phyloP scores from a whole-genome alignment of 2,329 filamentous ascomycete species.

The Fusarium paranaense region DNA sequence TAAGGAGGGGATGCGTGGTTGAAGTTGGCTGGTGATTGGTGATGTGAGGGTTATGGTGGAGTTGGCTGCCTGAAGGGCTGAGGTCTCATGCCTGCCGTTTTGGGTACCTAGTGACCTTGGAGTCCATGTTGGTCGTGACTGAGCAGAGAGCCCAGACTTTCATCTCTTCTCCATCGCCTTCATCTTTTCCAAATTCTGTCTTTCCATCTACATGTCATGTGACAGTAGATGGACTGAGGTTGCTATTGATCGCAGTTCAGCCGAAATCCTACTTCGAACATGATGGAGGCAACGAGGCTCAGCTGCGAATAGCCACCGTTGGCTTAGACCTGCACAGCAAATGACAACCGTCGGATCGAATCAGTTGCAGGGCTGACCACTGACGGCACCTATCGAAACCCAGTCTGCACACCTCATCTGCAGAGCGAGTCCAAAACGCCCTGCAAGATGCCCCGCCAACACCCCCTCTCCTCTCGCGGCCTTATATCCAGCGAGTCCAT shows the following conservation, averaged over 20 bases:
- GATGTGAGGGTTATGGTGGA: neutral
- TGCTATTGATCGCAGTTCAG: too few relatives aligned
- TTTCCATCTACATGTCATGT: neutral
- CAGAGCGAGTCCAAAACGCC: neutral
- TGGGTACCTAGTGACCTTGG: neutral
- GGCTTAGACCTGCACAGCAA: neutral
- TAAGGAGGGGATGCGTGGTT: neutral
- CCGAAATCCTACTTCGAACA: neutral
- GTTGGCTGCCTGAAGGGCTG: conserved; percentile 18
- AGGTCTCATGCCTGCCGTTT: neutral
- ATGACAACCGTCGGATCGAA: neutral
- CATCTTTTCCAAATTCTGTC: neutral
- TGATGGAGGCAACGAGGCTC: neutral
- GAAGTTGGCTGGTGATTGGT: neutral
- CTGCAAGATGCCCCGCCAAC: neutral
- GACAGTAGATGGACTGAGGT: neutral
- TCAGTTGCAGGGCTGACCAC: neutral
- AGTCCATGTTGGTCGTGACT: neutral
- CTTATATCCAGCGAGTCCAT: neutral
- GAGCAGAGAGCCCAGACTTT: neutral
- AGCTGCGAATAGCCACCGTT: neutral
- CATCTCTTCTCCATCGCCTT: neutral
- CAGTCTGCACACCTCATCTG: neutral
- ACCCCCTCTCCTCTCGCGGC: neutral
- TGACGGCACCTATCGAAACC: neutral